Conservation (phyloP, 108 stramenopile genomes). For the Mediolabrus comicus region DNA sequence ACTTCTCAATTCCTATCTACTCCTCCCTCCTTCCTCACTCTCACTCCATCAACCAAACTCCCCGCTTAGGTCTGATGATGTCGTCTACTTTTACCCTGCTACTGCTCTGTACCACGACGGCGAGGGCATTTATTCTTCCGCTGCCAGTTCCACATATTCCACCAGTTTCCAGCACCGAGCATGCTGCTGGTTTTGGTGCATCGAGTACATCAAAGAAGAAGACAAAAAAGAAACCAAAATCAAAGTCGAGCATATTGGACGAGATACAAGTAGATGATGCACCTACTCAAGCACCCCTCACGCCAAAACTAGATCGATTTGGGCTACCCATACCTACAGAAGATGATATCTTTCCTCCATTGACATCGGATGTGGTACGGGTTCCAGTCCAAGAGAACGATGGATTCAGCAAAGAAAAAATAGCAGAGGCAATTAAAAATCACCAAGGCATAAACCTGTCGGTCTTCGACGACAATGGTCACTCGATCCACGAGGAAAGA, state of each 20-base stretch:
- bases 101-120: neutral
- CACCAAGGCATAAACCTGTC: constrained; percentile 52
- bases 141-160: neutral
- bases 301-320: constrained; percentile 70
- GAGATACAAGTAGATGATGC: neutral
- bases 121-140: neutral
- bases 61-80: too few relatives aligned
- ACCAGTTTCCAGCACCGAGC: neutral
- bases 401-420: constrained; percentile 35
- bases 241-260: neutral
- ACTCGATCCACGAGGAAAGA: constrained; percentile 27
- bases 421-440: constrained; percentile 40
- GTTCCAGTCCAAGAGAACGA: constrained; percentile 25
- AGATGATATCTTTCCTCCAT: constrained; percentile 78
- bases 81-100: neutral
- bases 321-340: constrained; percentile 70
- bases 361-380: constrained; percentile 47
- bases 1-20: too few relatives aligned
- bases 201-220: neutral
- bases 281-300: neutral
- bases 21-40: too few relatives aligned
- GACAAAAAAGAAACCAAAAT: neutral
- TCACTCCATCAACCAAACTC: too few relatives aligned
- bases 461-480: constrained; percentile 61
- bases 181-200: neutral